Evolutionary conservation across 1,284 basidiomycete genomes (phyloP).

Genomic region (Puccinia brachypodii): DNA sequence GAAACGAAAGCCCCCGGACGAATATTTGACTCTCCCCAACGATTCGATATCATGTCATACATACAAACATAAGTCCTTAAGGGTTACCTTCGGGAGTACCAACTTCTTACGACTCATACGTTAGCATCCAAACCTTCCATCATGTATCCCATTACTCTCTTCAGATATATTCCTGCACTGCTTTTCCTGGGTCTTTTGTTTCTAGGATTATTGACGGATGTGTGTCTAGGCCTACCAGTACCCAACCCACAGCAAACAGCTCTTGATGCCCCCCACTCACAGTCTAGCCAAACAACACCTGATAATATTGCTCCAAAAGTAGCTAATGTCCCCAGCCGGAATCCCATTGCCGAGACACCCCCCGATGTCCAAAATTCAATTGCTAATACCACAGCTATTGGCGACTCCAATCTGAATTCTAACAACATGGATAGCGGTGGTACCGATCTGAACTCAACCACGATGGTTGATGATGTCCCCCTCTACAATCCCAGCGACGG

Average conservation of each 20-base stretch:
- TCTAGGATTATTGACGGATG: neutral
- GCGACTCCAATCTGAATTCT: neutral
- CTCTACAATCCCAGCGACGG: neutral
- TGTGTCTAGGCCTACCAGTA: neutral
- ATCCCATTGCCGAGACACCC: neutral
- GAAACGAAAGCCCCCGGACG: neutral
- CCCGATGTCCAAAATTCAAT: neutral
- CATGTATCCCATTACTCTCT: neutral
- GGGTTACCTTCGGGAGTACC: neutral
- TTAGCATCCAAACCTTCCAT: neutral
- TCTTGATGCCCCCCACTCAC: neutral
- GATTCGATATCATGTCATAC: neutral
- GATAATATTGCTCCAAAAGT: neutral
- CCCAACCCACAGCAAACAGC: neutral
- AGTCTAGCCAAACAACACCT: neutral
- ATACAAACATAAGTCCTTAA: neutral
- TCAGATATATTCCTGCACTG: neutral
- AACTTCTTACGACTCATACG: neutral
- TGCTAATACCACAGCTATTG: neutral
- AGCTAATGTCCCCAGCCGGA: neutral
- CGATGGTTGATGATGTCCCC: neutral
- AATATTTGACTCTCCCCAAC: neutral
- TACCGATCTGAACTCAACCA: neutral
- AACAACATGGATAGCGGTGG: neutral
- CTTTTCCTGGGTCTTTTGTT: neutral